Base-by-base conservation (phyloP, 805 yeast genomes). In the Kluyveromyces starmeri region DNA sequence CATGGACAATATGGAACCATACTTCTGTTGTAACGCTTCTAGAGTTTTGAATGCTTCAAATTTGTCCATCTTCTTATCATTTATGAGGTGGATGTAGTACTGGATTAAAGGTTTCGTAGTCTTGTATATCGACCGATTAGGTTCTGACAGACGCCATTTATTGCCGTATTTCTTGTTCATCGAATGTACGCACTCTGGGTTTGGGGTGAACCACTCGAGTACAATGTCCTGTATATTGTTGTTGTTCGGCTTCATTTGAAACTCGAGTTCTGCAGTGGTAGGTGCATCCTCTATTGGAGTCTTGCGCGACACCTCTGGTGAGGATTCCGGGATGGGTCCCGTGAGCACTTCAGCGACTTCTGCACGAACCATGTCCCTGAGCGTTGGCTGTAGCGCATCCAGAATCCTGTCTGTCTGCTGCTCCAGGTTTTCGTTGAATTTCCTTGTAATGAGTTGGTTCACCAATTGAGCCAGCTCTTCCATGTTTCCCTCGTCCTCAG, bases 191-290 rank as follows among this genome's bases (percentile, higher is more conserved):
- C 58, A 55, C 32, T 55, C 48, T 3, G 57, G 52, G 32, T 54
- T 54, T 16, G 61, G 61, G 7, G 58, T 51, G 25, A 54, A 55
- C 59, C 59, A 55, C 40, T 55, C 61, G 13, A 49, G 34, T n/a
- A 54, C 42, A 1, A 55, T 40, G 15, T 39, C 54, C 30, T 54
- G 54, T 12, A 54, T 46, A 10, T 46, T 32, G 24, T 39, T 35
- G 11, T 50, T 36, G 12, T 36, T 25, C 3, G 47, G 35, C 25
- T 47, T 40, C 38, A 55, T 36, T 10, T 32, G 28, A 7, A 20
- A 30, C 12, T 3, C 8, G 6, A 16, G 10, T 12, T 15, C 15
- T 23, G 8, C 11, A 7, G 10, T 7, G 20, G 10, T 5, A 16
- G 11, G 11, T 6, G 9, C 22, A 11, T 28, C 20, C 17, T 20